Conservation (phyloP, 495 filamentous ascomycete genomes). For the Diplogelasinospora grovesii region DNA sequence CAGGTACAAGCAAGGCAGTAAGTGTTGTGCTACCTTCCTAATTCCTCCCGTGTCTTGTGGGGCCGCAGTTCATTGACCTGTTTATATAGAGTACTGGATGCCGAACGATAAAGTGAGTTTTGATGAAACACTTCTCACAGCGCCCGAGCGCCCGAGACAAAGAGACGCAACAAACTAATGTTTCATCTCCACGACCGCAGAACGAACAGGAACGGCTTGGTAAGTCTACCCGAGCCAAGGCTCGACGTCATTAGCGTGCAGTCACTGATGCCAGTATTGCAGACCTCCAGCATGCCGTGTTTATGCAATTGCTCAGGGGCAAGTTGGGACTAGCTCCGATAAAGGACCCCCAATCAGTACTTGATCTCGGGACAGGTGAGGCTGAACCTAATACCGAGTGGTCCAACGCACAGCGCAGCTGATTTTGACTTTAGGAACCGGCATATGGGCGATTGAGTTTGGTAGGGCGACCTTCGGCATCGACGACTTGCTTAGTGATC, state of each 20-base stretch:
- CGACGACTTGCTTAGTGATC: no score
- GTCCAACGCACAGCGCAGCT: background rate
- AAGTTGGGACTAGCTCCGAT: constrained; percentile 38
- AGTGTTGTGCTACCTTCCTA: no score
- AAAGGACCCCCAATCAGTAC: constrained; percentile 28
- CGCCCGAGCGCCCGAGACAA: no score
- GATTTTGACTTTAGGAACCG: constrained; percentile 22
- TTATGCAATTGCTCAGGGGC: constrained; percentile 33
- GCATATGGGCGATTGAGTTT: constrained; percentile 41
- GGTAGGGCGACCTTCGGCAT: constrained; percentile 13
- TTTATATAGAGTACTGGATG: constrained; percentile 20
- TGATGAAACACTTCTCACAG: no score
- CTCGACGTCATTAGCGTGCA: background rate
- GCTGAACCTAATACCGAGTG: background rate
- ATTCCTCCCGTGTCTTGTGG: no score
- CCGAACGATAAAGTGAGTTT: constrained; percentile 26
- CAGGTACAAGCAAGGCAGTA: constrained; percentile 32
- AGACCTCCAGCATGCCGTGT: constrained; percentile 47
- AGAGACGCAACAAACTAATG: no score
- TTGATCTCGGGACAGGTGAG: constrained; percentile 39
- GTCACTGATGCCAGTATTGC: background rate
- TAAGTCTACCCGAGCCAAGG: constrained; percentile 10
- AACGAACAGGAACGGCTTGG: constrained; percentile 40
- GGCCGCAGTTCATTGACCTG: background rate
- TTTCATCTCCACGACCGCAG: constrained; percentile 20